Percentiles rank a stretch among this genome's conserved stretches.
Evolutionary conservation across 2,329 filamentous ascomycete species (phyloP).

Genomic region (Arthrobotrys conoides): DNA sequence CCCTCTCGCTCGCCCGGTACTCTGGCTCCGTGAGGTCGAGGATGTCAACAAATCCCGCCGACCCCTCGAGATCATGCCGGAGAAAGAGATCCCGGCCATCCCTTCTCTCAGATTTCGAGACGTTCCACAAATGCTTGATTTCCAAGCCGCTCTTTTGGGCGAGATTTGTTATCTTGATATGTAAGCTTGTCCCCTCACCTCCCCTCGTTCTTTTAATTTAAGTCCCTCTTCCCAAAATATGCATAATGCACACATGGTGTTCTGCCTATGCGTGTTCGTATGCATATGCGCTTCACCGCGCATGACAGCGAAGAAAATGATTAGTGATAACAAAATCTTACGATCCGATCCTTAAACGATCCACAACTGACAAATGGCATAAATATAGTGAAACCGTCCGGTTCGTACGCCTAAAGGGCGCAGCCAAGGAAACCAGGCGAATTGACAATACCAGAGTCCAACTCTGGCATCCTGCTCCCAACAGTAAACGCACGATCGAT

Average conservation of each 20-base stretch:
- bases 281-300: conserved; percentile 3
- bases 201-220: not conserved
- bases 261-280: conserved; percentile 19
- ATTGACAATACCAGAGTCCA: conserved; percentile 58
- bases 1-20: conserved; percentile 36
- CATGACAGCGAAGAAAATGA: conserved; percentile 20
- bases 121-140: conserved; percentile 56
- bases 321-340: conserved; percentile 23
- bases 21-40: conserved; percentile 54
- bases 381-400: conserved; percentile 53
- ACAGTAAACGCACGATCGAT: conserved; percentile 35
- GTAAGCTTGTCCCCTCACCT: conserved; percentile 21
- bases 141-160: conserved; percentile 43
- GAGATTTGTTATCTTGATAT: conserved; percentile 59
- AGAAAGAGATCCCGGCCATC: conserved; percentile 47
- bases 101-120: conserved; percentile 35
- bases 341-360: conserved; percentile 16
- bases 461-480: conserved; percentile 47
- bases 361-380: conserved; percentile 26
- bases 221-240: not conserved
- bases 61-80: conserved; percentile 54
- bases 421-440: conserved; percentile 51
- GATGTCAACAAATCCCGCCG: conserved; percentile 53
- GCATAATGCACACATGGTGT: conserved; percentile 17
- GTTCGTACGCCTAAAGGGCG: conserved; percentile 53